Evolutionary conservation across 1,284 basidiomycete genomes (phyloP).

Genomic region (Porphyrellus sp.): DNA sequence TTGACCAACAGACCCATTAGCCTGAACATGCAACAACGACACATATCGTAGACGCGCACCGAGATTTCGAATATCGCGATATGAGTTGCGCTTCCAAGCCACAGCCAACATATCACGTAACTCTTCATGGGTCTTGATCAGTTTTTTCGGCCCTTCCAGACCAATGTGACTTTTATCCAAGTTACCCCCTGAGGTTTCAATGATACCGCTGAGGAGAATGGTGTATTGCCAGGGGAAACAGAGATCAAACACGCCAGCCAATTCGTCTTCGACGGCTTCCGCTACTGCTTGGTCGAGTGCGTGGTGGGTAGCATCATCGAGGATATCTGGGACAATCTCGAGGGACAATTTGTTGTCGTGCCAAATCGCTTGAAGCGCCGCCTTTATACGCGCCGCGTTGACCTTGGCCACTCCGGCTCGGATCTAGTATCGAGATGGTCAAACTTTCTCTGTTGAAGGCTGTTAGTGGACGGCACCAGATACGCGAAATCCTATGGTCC

Average conservation of each 20-base stretch:
- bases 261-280: background rate
- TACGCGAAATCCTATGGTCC: too few species aligned
- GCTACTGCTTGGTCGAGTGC: background rate
- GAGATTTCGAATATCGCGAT: slow-evolving; percentile 8
- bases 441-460: too few species aligned
- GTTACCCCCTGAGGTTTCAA: background rate
- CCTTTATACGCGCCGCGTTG: too few species aligned
- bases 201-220: background rate
- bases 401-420: too few species aligned
- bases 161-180: background rate
- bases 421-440: too few species aligned
- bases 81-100: slow-evolving; percentile 5
- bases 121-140: background rate
- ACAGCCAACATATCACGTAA: background rate
- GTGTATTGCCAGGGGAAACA: background rate
- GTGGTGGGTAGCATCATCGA: background rate
- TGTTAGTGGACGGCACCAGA: too few species aligned
- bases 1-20: too few species aligned
- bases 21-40: too few species aligned
- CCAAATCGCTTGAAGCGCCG: too few species aligned
- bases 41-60: background rate
- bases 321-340: background rate
- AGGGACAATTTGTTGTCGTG: background rate
- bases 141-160: background rate
- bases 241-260: background rate